phyloP scores from a whole-genome alignment of 371 early-diverging fungal genomes.

The Batkoa obscura region DNA sequence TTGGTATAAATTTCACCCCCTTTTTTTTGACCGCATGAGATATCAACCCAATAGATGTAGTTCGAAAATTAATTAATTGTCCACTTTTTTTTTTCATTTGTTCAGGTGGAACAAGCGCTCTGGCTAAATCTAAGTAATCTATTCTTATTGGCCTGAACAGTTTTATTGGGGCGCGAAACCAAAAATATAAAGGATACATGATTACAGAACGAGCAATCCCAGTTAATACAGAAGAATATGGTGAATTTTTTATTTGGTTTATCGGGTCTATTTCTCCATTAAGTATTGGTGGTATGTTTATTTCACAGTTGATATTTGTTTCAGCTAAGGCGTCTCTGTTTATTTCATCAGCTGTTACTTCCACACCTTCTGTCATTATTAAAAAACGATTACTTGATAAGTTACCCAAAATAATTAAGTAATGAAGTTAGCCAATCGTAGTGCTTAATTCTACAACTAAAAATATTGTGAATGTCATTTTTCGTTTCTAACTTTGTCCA shows the following conservation, averaged over 20 bases:
- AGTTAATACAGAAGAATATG: conserved; percentile 14
- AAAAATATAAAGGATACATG: conserved; percentile 44
- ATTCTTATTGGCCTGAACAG: conserved; percentile 59
- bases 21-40: conserved; percentile 39
- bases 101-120: conserved; percentile 38
- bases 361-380: too few species aligned
- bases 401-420: too few species aligned
- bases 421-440: too few species aligned
- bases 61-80: conserved; percentile 2
- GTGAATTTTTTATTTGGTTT: not conserved
- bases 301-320: too few species aligned
- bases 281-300: too few species aligned
- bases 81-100: conserved; percentile 13
- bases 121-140: conserved; percentile 56
- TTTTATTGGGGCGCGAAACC: conserved; percentile 59
- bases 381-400: too few species aligned
- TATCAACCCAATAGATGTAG: conserved; percentile 51
- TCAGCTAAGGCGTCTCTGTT: too few species aligned
- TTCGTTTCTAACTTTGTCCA: too few species aligned
- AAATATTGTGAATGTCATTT: too few species aligned
- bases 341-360: too few species aligned
- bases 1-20: conserved; percentile 40
- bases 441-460: too few species aligned
- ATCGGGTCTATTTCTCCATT: too few species aligned
- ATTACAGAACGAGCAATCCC: conserved; percentile 36